These are phyloP conservation scores for Calocybe gangraenosa DNA, from an alignment of 768 basidiomycete species.

Conservation along the genomic window DNA sequence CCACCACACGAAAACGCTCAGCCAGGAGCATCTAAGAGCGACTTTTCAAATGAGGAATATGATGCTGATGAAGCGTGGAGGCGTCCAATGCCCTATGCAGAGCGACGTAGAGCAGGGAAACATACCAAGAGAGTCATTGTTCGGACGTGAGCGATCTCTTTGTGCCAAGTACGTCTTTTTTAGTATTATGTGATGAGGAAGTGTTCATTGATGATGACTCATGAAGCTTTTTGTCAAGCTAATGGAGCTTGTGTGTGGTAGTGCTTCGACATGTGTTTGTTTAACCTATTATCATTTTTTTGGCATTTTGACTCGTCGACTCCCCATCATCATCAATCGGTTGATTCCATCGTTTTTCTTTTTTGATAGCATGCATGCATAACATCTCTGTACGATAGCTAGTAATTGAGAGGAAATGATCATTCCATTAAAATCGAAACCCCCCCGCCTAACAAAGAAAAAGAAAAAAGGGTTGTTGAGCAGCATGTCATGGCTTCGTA, in stretches of 20 bases:
- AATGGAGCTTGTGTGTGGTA: slow-evolving; percentile 1
- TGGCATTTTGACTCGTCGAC: slow-evolving; percentile 12
- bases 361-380: neutral
- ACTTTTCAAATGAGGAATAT: slow-evolving; percentile 43
- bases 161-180: slow-evolving; percentile 16
- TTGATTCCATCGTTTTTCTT: neutral
- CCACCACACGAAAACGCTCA: slow-evolving; percentile 41
- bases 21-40: slow-evolving; percentile 31
- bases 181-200: too few relatives aligned
- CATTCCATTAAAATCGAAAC: too few relatives aligned
- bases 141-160: slow-evolving; percentile 28
- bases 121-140: slow-evolving; percentile 74
- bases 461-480: too few relatives aligned
- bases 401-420: neutral
- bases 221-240: slow-evolving; percentile 5
- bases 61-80: slow-evolving; percentile 71
- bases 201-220: too few relatives aligned
- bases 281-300: slow-evolving; percentile 5
- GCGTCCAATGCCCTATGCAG: slow-evolving; percentile 67
- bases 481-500: neutral
- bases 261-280: slow-evolving; percentile 4
- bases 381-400: neutral
- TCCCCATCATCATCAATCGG: slow-evolving; percentile 10
- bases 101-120: slow-evolving; percentile 75
- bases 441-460: too few relatives aligned